Evolutionary conservation across 2,329 filamentous ascomycete genomes (phyloP).

Genomic region (Golovinomyces cichoracearum): DNA sequence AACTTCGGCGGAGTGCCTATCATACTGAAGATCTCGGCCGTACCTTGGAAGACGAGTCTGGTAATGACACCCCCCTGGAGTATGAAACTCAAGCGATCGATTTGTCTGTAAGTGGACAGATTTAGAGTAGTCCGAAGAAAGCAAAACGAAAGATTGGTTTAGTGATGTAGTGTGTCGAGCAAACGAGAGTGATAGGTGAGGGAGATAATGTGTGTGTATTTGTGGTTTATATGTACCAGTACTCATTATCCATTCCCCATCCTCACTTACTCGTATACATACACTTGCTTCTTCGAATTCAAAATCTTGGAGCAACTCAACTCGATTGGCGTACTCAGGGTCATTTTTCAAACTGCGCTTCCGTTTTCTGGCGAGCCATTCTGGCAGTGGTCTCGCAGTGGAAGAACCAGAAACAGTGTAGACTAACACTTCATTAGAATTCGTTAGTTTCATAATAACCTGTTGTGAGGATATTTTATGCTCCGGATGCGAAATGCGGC

Average conservation of each 20-base stretch:
- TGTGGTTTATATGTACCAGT: conserved; percentile 57
- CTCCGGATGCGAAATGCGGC: no score
- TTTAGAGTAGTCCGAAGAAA: conserved; percentile 81
- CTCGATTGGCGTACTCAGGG: conserved; percentile 70
- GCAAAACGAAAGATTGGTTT: conserved; percentile 71
- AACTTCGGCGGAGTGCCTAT: conserved; percentile 56
- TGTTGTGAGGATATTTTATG: background rate
- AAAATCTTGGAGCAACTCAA: conserved; percentile 91
- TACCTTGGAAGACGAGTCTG: conserved; percentile 75
- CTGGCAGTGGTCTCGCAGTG: conserved; percentile 64
- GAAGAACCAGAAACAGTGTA: conserved; percentile 89
- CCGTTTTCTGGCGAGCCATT: conserved; percentile 76
- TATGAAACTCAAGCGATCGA: conserved; percentile 79
- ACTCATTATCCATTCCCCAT: conserved; percentile 94
- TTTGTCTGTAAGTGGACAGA: conserved; percentile 83
- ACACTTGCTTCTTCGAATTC: conserved; percentile 89
- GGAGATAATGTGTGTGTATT: conserved; percentile 86
- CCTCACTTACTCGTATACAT: conserved; percentile 72
- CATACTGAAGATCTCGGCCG: conserved; percentile 69
- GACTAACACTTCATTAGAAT: conserved; percentile 59
- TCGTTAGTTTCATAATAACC: conserved; percentile 47
- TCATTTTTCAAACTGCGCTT: conserved; percentile 86
- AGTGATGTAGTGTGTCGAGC: conserved; percentile 74
- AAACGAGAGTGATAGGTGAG: conserved; percentile 80
- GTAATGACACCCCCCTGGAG: conserved; percentile 65